A percentile compares a stretch with the other conserved stretches of the same genome.
phyloP scores from a whole-genome alignment of 148 eudicot species.

The Rhododendron molle region DNA sequence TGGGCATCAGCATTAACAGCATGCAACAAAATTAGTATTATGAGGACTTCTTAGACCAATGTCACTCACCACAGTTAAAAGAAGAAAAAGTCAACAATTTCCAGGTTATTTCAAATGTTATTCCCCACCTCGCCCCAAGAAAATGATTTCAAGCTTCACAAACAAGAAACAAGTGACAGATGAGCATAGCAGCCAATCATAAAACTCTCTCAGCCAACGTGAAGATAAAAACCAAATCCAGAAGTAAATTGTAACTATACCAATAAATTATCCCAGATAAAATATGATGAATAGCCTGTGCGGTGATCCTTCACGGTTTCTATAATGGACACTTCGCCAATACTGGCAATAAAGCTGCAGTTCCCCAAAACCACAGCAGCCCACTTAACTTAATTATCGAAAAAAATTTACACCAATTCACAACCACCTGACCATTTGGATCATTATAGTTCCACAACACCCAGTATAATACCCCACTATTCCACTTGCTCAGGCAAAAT shows the following conservation, averaged over 20 bases:
- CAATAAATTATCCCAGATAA: background rate
- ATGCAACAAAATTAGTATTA: background rate
- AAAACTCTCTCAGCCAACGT: background rate
- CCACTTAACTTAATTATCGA: background rate
- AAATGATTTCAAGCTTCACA: background rate
- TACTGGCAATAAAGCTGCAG: background rate
- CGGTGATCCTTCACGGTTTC: background rate
- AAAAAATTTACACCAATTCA: background rate
- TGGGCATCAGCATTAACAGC: background rate
- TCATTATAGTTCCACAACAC: background rate
- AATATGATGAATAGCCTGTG: background rate
- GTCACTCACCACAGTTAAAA: background rate
- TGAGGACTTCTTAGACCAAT: background rate
- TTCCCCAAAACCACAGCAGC: background rate
- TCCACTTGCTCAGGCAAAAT: background rate
- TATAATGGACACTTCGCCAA: background rate
- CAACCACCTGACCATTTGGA: background rate
- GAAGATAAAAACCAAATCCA: background rate
- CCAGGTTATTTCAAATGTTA: background rate
- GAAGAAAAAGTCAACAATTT: background rate
- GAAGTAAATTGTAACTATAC: background rate
- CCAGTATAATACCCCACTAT: background rate
- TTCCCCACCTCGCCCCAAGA: background rate
- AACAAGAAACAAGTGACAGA: background rate
- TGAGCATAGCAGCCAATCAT: background rate